Base-by-base conservation (phyloP, 305 asterid species). In the Fraxinus velutina region DNA sequence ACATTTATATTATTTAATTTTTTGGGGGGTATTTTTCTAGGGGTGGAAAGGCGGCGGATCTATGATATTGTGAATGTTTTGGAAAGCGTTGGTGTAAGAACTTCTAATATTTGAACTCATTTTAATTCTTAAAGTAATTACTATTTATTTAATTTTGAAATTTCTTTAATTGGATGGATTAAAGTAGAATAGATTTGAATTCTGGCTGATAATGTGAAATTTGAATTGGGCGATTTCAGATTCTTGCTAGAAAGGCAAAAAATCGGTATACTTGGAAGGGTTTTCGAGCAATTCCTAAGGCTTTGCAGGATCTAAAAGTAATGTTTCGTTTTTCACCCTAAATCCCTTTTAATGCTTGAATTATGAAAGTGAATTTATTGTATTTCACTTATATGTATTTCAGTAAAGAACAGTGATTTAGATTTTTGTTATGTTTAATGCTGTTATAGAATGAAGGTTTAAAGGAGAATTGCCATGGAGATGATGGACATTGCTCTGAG, bases 31-130 rank as follows among this genome's bases (percentile, higher is more conserved):
- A 10, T 66, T 66, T 33, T 39, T 47, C 73, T 79, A 95, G 97
- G 99, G 75, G 99, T 95, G 64, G 99, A 95, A 75, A 93, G 99
- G 90, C 83, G 99, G 90, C 95, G 98, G 91, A 95, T 95, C 93
- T 95, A 95, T 78, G 99, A 95, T 73, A 95, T 95, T 1, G 99
- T 95, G 39, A 95, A 95, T 89, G 99, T 95, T 75, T 79, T 93
- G 90, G 98, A 95, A 83, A 95, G 99, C 33, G 91, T 95, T 82
- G 99, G 99, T 24, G 98, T 95, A 92, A 90, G 97, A 79, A 73
- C 77, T 85, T 83, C 73, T 57, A 33, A 83, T 22, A 81, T 64
- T 47, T 22, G 52, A 37, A 6, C 32, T 12, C 6, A 12, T 30
- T 70, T 1, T 2, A 29, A 29, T 12, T 70, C 42, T 10, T 2